Base-by-base conservation (phyloP, 495 filamentous ascomycete species). In the Aspergillus hancockii region DNA sequence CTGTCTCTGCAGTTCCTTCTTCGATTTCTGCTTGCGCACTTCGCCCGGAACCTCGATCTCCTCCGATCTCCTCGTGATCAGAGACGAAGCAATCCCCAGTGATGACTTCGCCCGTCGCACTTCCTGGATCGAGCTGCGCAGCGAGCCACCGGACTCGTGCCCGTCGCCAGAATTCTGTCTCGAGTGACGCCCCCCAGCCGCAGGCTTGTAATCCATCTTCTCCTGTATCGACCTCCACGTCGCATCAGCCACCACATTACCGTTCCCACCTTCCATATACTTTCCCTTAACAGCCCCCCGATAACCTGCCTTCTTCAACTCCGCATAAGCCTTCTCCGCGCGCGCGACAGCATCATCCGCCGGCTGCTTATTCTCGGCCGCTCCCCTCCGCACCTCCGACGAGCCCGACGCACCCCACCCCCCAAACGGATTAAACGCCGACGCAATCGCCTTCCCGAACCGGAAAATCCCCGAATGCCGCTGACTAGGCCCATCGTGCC, bases 1-100 rank as follows among this genome's bases (percentile, higher is more conserved):
- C 59, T 88, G 84, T 60, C 81, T 83, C 23, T 79, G 75, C 7
- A 89, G 67, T 54, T 90, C 85, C 66, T 82, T 85, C 58, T 80
- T 82, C 0, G 83, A 87, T 19, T 80, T 75, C 46, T 83, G 77
- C 43, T 75, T 79, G 13, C 75, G 77, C 19, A 85, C 62, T 34
- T 69, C 71, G 12, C 40, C 40, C 8, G 55, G 62, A 8, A 54
- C 53, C 18, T 81, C 67, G 18, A 63, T 61, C 28, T 76, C 62
- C 34, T 70, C 67, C 19, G 68, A 68, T 12, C 66, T 62, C 14
- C 67, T 66, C 30, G 51, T 49, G 58, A 62, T 40, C 40, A 57
- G 45, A 43, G 65, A 68, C 65, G 64, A 74, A 53, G 46, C 68
- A 19, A 80, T 65, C 10, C 69, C 65, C 6, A 75, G 55, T 12